A percentile compares a stretch with the other conserved stretches of the same genome.
phyloP scores from a whole-genome alignment of 495 filamentous ascomycete genomes.

The Daldinia vernicosa region DNA sequence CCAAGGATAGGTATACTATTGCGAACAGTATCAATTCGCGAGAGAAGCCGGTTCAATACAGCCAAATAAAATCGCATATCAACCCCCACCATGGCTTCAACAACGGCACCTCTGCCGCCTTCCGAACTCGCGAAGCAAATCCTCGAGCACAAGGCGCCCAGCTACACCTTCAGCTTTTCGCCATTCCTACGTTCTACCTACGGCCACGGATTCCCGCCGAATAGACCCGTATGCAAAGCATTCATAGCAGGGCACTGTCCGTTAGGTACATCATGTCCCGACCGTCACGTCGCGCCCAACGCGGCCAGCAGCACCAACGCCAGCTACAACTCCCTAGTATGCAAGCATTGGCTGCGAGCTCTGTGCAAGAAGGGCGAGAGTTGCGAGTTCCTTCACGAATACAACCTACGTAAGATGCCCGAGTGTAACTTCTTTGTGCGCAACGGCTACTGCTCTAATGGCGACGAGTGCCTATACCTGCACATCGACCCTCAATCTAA shows the following conservation, averaged over 20 bases:
- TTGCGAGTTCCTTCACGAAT: conserved; percentile 98
- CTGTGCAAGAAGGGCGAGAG: conserved; percentile 96
- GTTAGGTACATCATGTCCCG: conserved; percentile 76
- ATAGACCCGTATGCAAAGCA: conserved; percentile 82
- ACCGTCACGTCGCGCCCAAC: conserved; percentile 53
- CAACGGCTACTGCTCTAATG: conserved; percentile 92
- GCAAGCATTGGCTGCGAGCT: conserved; percentile 98
- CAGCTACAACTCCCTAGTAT: conserved; percentile 77
- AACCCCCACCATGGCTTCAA: conserved; percentile 13
- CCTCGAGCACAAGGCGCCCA: conserved; percentile 62
- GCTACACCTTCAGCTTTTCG: conserved; percentile 75
- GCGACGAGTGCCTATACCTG: conserved; percentile 95
- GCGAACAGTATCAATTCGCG: neutral
- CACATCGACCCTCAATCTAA: conserved; percentile 86
- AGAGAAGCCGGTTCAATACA: neutral
- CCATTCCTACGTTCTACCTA: conserved; percentile 78
- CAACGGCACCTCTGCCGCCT: conserved; percentile 30
- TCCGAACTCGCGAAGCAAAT: conserved; percentile 54
- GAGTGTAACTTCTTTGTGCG: conserved; percentile 93
- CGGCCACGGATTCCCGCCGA: conserved; percentile 75
- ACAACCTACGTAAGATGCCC: conserved; percentile 96
- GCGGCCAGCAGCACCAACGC: conserved; percentile 40
- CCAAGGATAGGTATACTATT: neutral
- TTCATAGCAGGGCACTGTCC: conserved; percentile 79
- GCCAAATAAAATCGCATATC: neutral